Evolutionary conservation across 2,329 filamentous ascomycete genomes (phyloP).

Genomic region (Fusarium succisae): DNA sequence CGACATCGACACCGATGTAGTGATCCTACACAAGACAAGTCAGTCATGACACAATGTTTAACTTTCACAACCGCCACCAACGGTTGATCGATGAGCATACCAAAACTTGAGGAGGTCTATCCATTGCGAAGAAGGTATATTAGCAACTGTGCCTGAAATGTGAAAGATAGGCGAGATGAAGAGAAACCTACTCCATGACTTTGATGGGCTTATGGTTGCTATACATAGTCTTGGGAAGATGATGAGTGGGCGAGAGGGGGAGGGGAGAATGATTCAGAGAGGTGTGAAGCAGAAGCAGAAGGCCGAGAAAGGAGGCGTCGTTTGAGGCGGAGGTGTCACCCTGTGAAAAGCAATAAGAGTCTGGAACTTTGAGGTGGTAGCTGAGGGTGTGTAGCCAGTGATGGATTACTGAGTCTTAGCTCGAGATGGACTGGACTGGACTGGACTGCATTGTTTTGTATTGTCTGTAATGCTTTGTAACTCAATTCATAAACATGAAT

Average conservation of each 20-base stretch:
- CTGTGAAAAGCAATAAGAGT: conserved; percentile 25
- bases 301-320: conserved; percentile 22
- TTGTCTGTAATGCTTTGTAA: conserved; percentile 18
- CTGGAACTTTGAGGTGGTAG: conserved; percentile 18
- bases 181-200: conserved; percentile 49
- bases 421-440: neutral
- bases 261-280: neutral
- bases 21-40: conserved; percentile 56
- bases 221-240: conserved; percentile 45
- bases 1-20: conserved; percentile 91
- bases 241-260: conserved; percentile 9
- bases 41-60: conserved; percentile 8
- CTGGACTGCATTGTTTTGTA: neutral
- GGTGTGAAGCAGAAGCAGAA: conserved; percentile 2
- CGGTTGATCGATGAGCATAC: conserved; percentile 38
- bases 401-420: conserved; percentile 5
- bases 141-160: conserved; percentile 8
- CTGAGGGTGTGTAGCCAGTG: neutral
- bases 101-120: conserved; percentile 48
- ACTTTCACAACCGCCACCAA: neutral
- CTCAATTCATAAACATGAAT: conserved; percentile 8
- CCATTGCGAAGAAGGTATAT: conserved; percentile 37
- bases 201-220: conserved; percentile 51
- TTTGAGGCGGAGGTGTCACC: conserved; percentile 27
- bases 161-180: conserved; percentile 4